Base-by-base conservation (phyloP, 2,329 filamentous ascomycete genomes). In the Exophiala lecanii-corni region DNA sequence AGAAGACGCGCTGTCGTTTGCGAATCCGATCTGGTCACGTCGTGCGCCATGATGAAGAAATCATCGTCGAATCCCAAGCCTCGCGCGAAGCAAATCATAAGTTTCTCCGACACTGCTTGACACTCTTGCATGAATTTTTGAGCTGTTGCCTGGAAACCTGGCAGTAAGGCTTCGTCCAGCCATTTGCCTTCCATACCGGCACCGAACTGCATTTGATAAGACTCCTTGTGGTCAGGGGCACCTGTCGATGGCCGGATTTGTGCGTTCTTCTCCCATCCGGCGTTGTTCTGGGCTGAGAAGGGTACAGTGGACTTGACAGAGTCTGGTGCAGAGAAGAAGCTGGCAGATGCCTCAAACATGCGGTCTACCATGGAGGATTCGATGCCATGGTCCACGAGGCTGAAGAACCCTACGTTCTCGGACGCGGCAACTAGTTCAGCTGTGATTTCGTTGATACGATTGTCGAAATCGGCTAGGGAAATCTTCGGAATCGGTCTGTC, bases 181-280 rank as follows among this genome's bases (percentile, higher is more conserved):
- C 78, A 81, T 45, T 64, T 60, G 33, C 65, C 68, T 7, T 67
- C 57, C 68, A 76, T 74, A 40, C 67, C 69, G 38, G 66, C 64
- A 10, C 76, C 74, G 49, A 76, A 79, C 55, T 81, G 77, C 58
- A 81, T 62, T 57, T 81, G 77, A 55, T 80, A 78, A 7, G 72
- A 76, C 58, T 81, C 78, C 54, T 81, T 81, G 35, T 67, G 69
- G 58, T 82, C 78, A 1, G 72, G 66, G 1, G 65, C 63, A 10
- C 78, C 77, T 0, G 78, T 81, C 4, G 73, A 78, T 1, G 76
- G 76, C 9, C 78, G 70, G 28, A 81, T 61, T 53, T 81, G 78
- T 5, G 70, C 67, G 47, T 68, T 71, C 57, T 75, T 74, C 63
- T 81, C 77, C 76, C 77, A 81, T 5, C 78, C 78, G 2, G 73